Evolutionary conservation across 257 asterid species (phyloP), one percentile per base, ranked within the genome.

Genomic region (Fraxinus americana): DNA sequence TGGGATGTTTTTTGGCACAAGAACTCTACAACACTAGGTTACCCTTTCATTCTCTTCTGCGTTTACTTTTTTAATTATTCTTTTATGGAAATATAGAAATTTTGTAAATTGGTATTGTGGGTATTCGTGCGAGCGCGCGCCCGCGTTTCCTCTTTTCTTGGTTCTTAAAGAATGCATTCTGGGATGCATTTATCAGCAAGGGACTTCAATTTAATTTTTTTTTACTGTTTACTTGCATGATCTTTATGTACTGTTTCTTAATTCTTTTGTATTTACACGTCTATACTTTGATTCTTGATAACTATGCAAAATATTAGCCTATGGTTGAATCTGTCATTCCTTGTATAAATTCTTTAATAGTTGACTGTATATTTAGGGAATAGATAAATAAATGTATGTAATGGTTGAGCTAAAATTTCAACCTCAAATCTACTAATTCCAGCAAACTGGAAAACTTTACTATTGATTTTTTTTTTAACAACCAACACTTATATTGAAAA

Each of bases 1-100:
- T 94, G 99, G 99, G 93, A 89, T 61, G 75, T 89, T 27, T 92
- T 91, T 90, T 92, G 92, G 97, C 86, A 75, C 78, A 94, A 86
- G 88, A 91, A 91, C 72, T 89, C 94, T 79, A 2, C 83, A 87
- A 25, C 52, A 43, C 52, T 43, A 97, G 96, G 92, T 35, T 23
- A 3, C 30, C 54, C 65, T 38, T n/a, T 74, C 45, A 12, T 74
- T 71, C 3, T n/a, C 39, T 79, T 25, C 67, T 69, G 13, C 32
- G 6, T 69, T 5, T 23, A 13, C 2, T 21, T 11, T 19, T 25
- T 67, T 36, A 4, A 41, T 68, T 17, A 4, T 45, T 30, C 17
- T 32, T 67, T 35, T 41, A 3, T 76, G 0, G 34, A 19, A 57
- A 57, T 78, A 50, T 67, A 72, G 38, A 0, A 57, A 45, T 77